A percentile compares a stretch with the other conserved stretches of the same genome.
These are phyloP conservation scores for Selaginella moellendorffii DNA, from an alignment of 75 land plant genomes.

Conservation along the genomic window DNA sequence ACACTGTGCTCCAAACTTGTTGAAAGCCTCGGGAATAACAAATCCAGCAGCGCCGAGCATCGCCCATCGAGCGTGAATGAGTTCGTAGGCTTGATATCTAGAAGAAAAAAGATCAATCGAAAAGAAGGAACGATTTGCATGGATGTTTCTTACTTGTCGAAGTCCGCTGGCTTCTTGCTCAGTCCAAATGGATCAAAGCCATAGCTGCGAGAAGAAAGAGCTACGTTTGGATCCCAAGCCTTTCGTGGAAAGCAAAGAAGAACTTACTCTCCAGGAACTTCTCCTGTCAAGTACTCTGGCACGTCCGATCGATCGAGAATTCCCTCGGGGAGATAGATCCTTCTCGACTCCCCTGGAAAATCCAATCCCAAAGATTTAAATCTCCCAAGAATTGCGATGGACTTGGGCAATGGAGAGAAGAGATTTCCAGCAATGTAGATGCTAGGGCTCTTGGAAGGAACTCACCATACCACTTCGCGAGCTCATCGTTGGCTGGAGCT, in stretches of 20 bases:
- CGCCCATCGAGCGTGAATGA: slow-evolving; percentile 96
- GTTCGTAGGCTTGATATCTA: slow-evolving; percentile 72
- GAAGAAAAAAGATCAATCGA: not conserved
- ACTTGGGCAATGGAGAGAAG: too few relatives aligned
- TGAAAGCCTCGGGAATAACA: slow-evolving; percentile 95
- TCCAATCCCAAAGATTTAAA: not conserved
- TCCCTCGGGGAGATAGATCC: slow-evolving; percentile 93
- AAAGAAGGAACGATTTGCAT: too few relatives aligned
- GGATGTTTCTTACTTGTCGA: slow-evolving; percentile 55
- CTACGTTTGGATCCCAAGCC: not conserved
- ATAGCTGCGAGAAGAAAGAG: slow-evolving; percentile 45
- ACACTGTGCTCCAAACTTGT: slow-evolving; percentile 80
- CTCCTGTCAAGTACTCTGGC: slow-evolving; percentile 90
- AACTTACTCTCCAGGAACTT: slow-evolving; percentile 95
- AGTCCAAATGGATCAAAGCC: slow-evolving; percentile 98
- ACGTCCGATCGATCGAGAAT: slow-evolving; percentile 70
- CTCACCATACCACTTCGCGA: slow-evolving; percentile 99
- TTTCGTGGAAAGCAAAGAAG: not conserved
- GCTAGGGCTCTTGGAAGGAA: not conserved
- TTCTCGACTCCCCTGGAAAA: slow-evolving; percentile 72
- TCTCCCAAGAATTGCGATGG: not conserved
- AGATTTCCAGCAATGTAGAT: not conserved
- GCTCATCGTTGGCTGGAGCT: slow-evolving; percentile 65
- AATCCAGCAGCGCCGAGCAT: slow-evolving; percentile 99
- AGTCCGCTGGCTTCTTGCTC: slow-evolving; percentile 90